phyloP scores from a whole-genome alignment of 345 rosid genomes.

The Salix udensis region DNA sequence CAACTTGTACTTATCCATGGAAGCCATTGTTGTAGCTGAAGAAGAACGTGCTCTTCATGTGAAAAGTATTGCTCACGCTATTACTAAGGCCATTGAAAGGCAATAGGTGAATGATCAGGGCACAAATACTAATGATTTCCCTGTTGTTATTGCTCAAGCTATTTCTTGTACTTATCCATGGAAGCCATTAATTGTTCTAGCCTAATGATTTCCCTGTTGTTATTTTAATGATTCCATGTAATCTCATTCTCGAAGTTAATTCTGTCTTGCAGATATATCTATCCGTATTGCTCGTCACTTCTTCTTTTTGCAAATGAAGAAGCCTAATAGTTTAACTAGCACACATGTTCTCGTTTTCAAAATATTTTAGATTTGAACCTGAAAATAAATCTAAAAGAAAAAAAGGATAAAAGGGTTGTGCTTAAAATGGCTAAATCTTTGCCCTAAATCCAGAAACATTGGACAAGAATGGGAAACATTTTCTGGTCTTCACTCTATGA shows the following conservation, averaged over 20 bases:
- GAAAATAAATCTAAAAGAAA: too few relatives aligned
- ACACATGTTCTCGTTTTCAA: too few relatives aligned
- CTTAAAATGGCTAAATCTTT: too few relatives aligned
- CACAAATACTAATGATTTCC: neutral
- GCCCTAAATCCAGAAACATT: too few relatives aligned
- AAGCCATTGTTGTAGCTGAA: slow-evolving; percentile 56
- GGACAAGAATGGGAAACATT: too few relatives aligned
- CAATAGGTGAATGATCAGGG: neutral
- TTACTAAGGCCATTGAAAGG: slow-evolving; percentile 46
- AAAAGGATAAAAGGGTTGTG: too few relatives aligned
- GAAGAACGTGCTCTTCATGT: slow-evolving; percentile 36
- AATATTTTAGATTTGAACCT: too few relatives aligned
- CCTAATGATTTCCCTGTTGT: neutral
- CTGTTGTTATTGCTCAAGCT: neutral
- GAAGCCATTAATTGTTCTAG: too few relatives aligned
- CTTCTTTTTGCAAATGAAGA: too few relatives aligned
- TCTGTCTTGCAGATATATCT: neutral
- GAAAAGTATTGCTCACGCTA: slow-evolving; percentile 36
- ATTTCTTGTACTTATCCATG: too few relatives aligned
- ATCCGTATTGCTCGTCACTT: neutral
- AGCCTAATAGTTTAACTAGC: too few relatives aligned
- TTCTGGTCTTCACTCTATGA: too few relatives aligned
- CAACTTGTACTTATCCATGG: slow-evolving; percentile 49
- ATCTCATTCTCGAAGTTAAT: neutral
- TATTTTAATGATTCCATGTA: neutral